Evolutionary conservation across 2,329 filamentous ascomycete species (phyloP), one percentile per base, ranked within the genome.

Genomic region (Verticillium nonalfalfae): DNA sequence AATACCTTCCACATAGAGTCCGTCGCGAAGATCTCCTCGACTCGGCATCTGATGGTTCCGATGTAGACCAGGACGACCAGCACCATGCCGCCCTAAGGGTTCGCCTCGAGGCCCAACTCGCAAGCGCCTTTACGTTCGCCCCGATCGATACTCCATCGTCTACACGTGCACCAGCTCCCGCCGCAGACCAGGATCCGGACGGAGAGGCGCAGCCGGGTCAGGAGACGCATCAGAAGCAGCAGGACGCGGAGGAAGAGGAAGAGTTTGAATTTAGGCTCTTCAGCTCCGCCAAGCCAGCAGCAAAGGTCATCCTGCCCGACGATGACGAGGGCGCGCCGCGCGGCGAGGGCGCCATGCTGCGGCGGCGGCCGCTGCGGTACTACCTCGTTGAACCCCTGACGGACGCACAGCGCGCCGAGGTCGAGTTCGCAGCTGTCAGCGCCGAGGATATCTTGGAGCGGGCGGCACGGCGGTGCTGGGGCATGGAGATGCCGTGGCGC

Each of bases 201-300:
- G 62, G 21, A 2, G 65, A 68, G 14, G 63, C 52, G 5, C 64
- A 67, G 14, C 66, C 68, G 14, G 64, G 62, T 31, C 26, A 31
- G 7, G 68, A 73, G 14, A 72, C 68, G 7, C 67, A 65, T 7
- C 67, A 72, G 11, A 69, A 68, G 26, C 64, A 60, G 40, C 63
- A 68, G 4, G 61, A 66, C 3, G 65, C 64, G 10, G 64, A 69
- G 7, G 66, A 61, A 18, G 63, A 73, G 18, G 75, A 79, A 57
- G 78, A 79, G 59, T 87, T 85, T 65, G 77, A 81, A 60, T 88
- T 88, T 68, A 78, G 82, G 9, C 78, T 88, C 34, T 88, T 88
- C 69, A 78, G 79, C 64, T 75, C 76, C 55, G 73, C 79, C 18
- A 73, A 72, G 5, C 72, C 76, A 2, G 71, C 75, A 1, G 76